These are phyloP conservation scores for Wallemia ichthyophaga DNA, from an alignment of 1,284 basidiomycete species.

Conservation along the genomic window DNA sequence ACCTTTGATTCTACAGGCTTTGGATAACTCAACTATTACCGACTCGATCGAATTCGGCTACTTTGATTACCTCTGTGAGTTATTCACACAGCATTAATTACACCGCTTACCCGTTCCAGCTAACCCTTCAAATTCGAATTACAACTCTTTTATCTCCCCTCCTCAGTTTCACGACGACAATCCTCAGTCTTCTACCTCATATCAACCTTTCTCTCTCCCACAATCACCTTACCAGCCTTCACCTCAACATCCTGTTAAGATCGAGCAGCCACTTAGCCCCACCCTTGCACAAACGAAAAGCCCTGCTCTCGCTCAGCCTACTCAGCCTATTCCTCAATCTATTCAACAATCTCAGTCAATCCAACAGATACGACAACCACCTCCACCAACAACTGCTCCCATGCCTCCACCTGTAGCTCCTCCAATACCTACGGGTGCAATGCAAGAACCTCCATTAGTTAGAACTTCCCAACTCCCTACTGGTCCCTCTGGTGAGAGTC, in stretches of 20 bases:
- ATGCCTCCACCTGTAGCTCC: constrained; percentile 3
- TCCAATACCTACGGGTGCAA: constrained; percentile 18
- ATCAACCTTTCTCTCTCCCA: not conserved
- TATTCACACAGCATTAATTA: not conserved
- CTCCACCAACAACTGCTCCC: constrained; percentile 1
- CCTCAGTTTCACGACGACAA: not conserved
- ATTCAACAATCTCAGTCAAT: not conserved
- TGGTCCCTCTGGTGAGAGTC: not conserved
- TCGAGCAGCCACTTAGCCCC: not conserved
- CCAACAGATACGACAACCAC: not conserved
- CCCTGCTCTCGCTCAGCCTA: not conserved
- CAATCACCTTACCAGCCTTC: too few relatives aligned
- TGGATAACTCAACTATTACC: constrained; percentile 17
- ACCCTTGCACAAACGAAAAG: not conserved
- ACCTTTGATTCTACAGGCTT: not conserved
- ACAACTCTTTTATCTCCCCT: not conserved
- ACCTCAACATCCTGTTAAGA: too few relatives aligned
- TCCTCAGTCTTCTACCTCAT: not conserved
- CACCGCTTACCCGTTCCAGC: too few relatives aligned
- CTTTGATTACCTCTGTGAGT: constrained; percentile 18
- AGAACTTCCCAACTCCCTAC: constrained; percentile 6
- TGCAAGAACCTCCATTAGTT: constrained; percentile 17
- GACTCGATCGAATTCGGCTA: constrained; percentile 36
- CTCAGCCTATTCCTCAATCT: not conserved
- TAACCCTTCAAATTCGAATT: not conserved